Conservation (phyloP, 805 yeast genomes). For the Saccharomycopsis amapae region DNA sequence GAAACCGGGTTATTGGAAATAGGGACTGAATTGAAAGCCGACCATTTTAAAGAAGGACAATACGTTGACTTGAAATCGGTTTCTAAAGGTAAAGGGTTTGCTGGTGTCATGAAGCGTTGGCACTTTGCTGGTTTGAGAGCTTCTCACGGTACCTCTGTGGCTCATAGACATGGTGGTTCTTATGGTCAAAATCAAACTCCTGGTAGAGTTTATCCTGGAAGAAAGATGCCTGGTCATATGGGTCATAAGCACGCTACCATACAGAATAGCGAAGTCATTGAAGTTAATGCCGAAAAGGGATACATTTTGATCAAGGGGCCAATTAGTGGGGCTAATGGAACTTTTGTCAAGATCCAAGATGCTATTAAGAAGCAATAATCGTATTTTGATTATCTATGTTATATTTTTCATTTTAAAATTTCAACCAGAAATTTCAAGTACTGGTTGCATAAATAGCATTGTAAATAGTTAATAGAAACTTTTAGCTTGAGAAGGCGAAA, state of each 20-base stretch:
- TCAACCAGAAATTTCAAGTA: too few relatives aligned
- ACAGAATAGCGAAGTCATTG: conserved; percentile 68
- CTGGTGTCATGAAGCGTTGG: conserved; percentile 97
- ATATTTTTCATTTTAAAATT: too few relatives aligned
- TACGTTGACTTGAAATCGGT: conserved; percentile 72
- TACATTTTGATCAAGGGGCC: conserved; percentile 80
- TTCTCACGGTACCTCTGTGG: conserved; percentile 89
- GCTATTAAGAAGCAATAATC: conserved; percentile 44
- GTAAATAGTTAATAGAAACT: neutral
- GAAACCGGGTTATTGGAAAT: conserved; percentile 59
- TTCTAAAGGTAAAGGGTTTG: conserved; percentile 92
- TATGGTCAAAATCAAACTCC: conserved; percentile 95
- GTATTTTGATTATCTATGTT: neutral
- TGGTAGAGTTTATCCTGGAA: conserved; percentile 93
- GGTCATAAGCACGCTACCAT: conserved; percentile 72
- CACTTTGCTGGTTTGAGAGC: conserved; percentile 86
- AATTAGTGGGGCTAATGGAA: conserved; percentile 82
- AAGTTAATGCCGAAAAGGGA: conserved; percentile 75
- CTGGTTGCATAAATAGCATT: too few relatives aligned
- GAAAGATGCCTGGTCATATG: conserved; percentile 98
- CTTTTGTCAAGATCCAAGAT: conserved; percentile 70
- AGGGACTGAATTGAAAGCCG: conserved; percentile 76
- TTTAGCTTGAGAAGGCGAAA: too few relatives aligned
- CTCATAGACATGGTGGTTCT: conserved; percentile 96
- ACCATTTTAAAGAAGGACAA: conserved; percentile 78